Percentiles rank a stretch among this genome's conserved stretches.
Evolutionary conservation across 1,139 yeast species (phyloP).

Genomic region (Magnusiomyces paraingens): DNA sequence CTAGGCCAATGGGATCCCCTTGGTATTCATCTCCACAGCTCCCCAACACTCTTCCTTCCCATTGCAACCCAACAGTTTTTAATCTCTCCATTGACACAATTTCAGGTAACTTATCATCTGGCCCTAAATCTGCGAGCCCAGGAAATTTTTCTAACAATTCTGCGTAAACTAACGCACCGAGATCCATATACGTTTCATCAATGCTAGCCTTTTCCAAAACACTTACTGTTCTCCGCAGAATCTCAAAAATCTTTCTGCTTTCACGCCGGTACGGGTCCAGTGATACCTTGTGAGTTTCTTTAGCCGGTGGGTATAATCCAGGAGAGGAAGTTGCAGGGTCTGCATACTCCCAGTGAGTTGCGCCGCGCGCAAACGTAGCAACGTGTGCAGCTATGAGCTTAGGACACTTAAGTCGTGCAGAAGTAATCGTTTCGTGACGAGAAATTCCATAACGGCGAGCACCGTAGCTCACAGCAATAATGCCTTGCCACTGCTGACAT

Average conservation of each 20-base stretch:
- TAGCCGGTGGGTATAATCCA: constrained; percentile 29
- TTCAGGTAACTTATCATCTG: constrained; percentile 40
- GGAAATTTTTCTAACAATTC: constrained; percentile 36
- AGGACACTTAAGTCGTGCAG: constrained; percentile 73
- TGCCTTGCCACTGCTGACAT: constrained; percentile 86
- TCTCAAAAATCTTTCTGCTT: constrained; percentile 66
- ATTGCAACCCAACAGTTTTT: constrained; percentile 33
- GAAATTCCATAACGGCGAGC: constrained; percentile 79
- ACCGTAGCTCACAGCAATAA: constrained; percentile 76
- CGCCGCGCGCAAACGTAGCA: constrained; percentile 87
- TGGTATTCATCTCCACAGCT: constrained; percentile 22
- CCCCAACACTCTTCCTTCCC: constrained; percentile 25
- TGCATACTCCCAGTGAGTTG: constrained; percentile 70
- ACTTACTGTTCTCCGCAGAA: constrained; percentile 41
- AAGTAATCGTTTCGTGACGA: constrained; percentile 64
- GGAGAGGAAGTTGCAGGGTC: constrained; percentile 34
- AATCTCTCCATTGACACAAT: constrained; percentile 24
- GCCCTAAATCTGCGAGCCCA: constrained; percentile 27
- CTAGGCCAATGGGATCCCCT: constrained; percentile 20
- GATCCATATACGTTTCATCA: constrained; percentile 84
- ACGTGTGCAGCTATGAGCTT: constrained; percentile 76
- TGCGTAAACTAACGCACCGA: constrained; percentile 51
- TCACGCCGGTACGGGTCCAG: constrained; percentile 88
- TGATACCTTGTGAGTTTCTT: constrained; percentile 66
- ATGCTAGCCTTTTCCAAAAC: constrained; percentile 87